Base-by-base conservation (phyloP, 495 filamentous ascomycete genomes). In the Tuber brumale region DNA sequence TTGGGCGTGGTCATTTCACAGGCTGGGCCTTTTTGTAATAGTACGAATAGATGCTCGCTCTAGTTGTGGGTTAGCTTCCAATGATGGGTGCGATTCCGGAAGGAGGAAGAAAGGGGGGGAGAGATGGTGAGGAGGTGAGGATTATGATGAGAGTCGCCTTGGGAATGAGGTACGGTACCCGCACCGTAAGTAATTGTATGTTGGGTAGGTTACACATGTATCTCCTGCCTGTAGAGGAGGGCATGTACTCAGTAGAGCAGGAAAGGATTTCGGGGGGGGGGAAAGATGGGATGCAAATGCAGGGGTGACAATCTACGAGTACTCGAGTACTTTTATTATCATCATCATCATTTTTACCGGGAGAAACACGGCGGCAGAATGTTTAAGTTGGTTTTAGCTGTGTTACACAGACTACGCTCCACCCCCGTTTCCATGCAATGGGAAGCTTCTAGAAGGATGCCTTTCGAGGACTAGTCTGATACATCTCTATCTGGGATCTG, bases 311-410 rank as follows among this genome's bases (percentile, higher is more conserved):
- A 31, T 27, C 27, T 7, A 27, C n/a, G n/a, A n/a, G n/a, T n/a
- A n/a, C n/a, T n/a, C n/a, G n/a, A n/a, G n/a, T n/a, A n/a, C n/a
- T n/a, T n/a, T n/a, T 61, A 35, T 35, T 31, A 66, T 66, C 35
- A 7, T 66, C 0, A 35, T 35, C 31, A 0, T 35, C 14, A 61
- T 61, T 61, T 66, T 66, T 66, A 31, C 57, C 27, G 57, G 57
- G 57, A 66, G 27, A 66, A 35, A 31, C n/a, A 35, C 27, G 3
- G 57, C 57, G 57, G 27, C 6, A 35, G 57, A 31, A 66, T 14
- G 57, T 66, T 66, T 35, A 66, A 35, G 57, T 66, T 66, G 57
- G 57, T 66, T 66, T 66, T 66, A 66, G 57, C 27, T 66, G 57
- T 66, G 57, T 66, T 66, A 66, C 57, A 66, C 57, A 35, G 57